phyloP scores from a whole-genome alignment of 805 yeast genomes.

The Ogataea degrootiae region DNA sequence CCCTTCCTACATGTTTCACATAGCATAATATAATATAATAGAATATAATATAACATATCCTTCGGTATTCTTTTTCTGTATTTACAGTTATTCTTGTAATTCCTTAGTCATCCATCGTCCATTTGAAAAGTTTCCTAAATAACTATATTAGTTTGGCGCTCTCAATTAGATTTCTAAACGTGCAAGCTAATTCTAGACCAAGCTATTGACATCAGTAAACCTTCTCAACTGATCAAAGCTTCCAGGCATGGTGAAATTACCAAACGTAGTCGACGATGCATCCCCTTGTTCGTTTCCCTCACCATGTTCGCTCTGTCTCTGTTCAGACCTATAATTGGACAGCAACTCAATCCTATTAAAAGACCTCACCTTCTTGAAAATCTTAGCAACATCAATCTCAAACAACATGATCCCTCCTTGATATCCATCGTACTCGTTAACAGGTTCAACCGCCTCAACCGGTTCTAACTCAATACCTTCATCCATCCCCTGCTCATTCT shows the following conservation, averaged over 20 bases:
- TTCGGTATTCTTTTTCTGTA: no score
- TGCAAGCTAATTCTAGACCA: constrained; percentile 2
- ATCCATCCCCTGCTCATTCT: neutral
- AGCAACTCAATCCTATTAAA: constrained; percentile 13
- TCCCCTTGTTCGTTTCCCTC: neutral
- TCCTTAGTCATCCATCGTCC: no score
- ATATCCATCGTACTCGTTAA: constrained; percentile 37
- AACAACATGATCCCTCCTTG: constrained; percentile 37
- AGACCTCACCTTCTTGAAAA: constrained; percentile 21
- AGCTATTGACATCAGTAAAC: constrained; percentile 6
- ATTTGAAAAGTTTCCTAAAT: no score
- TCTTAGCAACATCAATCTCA: constrained; percentile 30
- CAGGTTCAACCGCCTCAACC: constrained; percentile 3
- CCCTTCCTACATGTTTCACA: no score
- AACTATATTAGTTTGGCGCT: neutral
- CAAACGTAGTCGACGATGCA: neutral
- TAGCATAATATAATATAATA: no score
- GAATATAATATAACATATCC: no score
- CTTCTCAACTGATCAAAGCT: constrained; percentile 11
- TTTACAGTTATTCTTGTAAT: no score
- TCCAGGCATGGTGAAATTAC: constrained; percentile 6
- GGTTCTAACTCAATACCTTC: constrained; percentile 16
- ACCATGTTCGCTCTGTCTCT: neutral
- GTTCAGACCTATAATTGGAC: constrained; percentile 2
- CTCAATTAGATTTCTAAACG: no score